Evolutionary conservation across 2,329 filamentous ascomycete genomes (phyloP).

Genomic region (Pestalotiopsis sp.): DNA sequence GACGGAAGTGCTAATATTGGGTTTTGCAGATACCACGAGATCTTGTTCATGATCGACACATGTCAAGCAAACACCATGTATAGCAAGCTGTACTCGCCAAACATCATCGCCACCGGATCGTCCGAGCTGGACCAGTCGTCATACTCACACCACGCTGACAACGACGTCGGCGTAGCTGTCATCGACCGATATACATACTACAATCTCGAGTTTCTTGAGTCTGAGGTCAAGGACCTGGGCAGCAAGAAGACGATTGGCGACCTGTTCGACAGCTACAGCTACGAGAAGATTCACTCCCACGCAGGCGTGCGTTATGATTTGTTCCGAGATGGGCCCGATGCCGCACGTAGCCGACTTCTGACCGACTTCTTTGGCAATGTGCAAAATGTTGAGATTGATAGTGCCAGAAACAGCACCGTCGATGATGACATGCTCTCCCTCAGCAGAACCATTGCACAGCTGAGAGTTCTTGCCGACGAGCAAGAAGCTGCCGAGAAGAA

Average conservation of each 20-base stretch:
- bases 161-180: conserved; percentile 95
- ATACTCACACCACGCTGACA: conserved; percentile 97
- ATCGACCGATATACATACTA: conserved; percentile 99
- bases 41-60: conserved; percentile 99
- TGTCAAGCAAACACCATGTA: conserved; percentile 99
- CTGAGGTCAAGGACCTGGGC: conserved; percentile 79
- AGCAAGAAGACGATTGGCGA: conserved; percentile 90
- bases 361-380: conserved; percentile 99
- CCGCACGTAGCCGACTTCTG: conserved; percentile 75
- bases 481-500: conserved; percentile 35
- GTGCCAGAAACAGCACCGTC: conserved; percentile 54
- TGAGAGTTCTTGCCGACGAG: conserved; percentile 49
- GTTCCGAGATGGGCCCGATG: conserved; percentile 81
- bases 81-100: conserved; percentile 94
- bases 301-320: conserved; percentile 93
- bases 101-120: conserved; percentile 97
- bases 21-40: conserved; percentile 76
- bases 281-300: conserved; percentile 89
- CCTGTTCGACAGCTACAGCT: conserved; percentile 94
- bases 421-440: conserved; percentile 79
- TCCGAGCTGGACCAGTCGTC: conserved; percentile 94
- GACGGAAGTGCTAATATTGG: neutral
- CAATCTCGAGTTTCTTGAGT: conserved; percentile 94
- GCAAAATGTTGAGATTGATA: conserved; percentile 90
- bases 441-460: conserved; percentile 62